Evolutionary conservation across 2,329 filamentous ascomycete species (phyloP).

Genomic region (Tolypocladium tundrense): DNA sequence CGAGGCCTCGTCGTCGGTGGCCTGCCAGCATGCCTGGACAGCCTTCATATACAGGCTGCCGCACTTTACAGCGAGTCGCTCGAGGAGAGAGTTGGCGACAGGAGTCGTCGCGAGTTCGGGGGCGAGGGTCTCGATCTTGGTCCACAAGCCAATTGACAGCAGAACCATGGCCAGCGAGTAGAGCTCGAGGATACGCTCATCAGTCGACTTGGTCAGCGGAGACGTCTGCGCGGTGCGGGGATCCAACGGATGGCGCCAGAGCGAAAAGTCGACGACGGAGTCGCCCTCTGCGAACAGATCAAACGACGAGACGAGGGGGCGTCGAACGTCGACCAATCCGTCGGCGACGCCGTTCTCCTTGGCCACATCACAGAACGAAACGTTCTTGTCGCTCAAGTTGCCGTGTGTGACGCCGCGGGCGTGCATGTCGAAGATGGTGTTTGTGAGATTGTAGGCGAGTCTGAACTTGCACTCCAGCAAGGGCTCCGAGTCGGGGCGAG

Average conservation of each 20-base stretch:
- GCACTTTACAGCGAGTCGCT: constrained; percentile 56
- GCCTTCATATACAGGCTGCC: constrained; percentile 68
- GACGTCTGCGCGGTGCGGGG: constrained; percentile 40
- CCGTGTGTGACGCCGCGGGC: constrained; percentile 59
- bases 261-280: constrained; percentile 10
- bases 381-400: constrained; percentile 55
- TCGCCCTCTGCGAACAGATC: constrained; percentile 49
- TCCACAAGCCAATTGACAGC: constrained; percentile 68
- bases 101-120: constrained; percentile 32
- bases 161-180: constrained; percentile 66
- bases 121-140: constrained; percentile 47
- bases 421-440: constrained; percentile 66
- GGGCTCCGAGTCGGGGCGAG: constrained; percentile 45
- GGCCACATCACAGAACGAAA: constrained; percentile 51
- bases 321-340: constrained; percentile 50
- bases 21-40: constrained; percentile 59
- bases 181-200: constrained; percentile 53
- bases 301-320: constrained; percentile 63
- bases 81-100: constrained; percentile 50
- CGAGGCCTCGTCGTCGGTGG: constrained; percentile 52
- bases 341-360: constrained; percentile 29
- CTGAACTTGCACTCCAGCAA: constrained; percentile 67
- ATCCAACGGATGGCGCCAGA: constrained; percentile 53
- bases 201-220: constrained; percentile 35
- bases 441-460: constrained; percentile 61